phyloP scores from a whole-genome alignment of 257 asterid species.

The Asclepias syriaca region DNA sequence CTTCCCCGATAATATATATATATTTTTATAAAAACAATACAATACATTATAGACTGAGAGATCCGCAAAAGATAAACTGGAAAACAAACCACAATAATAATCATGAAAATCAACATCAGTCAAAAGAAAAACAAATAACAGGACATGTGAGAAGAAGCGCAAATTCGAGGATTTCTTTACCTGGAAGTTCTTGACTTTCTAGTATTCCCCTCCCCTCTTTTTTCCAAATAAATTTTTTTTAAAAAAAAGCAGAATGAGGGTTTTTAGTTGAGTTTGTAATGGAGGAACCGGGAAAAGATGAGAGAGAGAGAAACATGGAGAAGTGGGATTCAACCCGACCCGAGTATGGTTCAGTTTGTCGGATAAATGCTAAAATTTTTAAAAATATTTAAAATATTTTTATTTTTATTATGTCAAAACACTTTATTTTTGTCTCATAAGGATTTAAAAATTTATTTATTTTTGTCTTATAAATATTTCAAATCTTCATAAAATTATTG shows the following conservation, averaged over 20 bases:
- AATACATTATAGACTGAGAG: not conserved
- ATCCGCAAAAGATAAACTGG: not conserved
- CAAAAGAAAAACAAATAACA: slow-evolving; percentile 4
- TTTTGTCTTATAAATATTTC: too few relatives aligned
- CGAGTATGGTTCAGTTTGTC: too few relatives aligned
- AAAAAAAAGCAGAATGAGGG: not conserved
- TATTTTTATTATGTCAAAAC: too few relatives aligned
- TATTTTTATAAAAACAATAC: not conserved
- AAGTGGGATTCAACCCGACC: too few relatives aligned
- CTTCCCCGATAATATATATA: too few relatives aligned
- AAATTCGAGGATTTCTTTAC: slow-evolving; percentile 11
- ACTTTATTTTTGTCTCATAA: too few relatives aligned
- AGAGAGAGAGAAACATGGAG: not conserved
- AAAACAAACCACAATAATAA: not conserved
- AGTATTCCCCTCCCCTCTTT: not conserved
- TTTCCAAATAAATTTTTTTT: not conserved
- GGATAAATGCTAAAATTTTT: too few relatives aligned
- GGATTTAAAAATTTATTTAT: too few relatives aligned
- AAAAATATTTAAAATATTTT: too few relatives aligned
- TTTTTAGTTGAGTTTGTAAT: not conserved
- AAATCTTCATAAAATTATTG: too few relatives aligned
- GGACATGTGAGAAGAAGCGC: slow-evolving; percentile 1
- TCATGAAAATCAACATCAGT: not conserved
- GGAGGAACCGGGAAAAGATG: not conserved
- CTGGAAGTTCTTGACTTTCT: slow-evolving; percentile 15